These are phyloP conservation scores for Boletus reticulatus DNA, from an alignment of 768 basidiomycete species.

Conservation along the genomic window DNA sequence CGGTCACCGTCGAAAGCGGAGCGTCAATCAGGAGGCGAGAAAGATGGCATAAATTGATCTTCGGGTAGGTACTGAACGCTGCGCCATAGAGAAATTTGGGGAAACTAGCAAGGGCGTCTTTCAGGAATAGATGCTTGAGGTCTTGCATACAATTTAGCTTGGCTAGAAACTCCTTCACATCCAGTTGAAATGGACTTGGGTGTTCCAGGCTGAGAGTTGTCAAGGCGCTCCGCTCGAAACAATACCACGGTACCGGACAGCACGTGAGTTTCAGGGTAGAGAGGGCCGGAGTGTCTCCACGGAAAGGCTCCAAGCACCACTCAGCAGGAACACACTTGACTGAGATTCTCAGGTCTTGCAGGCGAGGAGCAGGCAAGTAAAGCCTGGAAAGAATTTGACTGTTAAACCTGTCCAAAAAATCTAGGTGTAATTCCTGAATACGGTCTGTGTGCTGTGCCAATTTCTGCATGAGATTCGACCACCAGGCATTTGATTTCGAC, in stretches of 20 bases:
- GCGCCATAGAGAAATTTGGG: background rate
- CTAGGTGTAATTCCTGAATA: background rate
- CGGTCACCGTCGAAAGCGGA: slow-evolving; percentile 2
- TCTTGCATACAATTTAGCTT: slow-evolving; percentile 33
- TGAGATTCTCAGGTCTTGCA: background rate
- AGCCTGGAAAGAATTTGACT: background rate
- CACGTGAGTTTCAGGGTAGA: background rate
- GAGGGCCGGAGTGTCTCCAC: background rate
- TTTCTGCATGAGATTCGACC: background rate
- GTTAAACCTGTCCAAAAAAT: no score
- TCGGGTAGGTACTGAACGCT: background rate
- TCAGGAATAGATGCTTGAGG: slow-evolving; percentile 33
- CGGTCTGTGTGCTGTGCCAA: background rate
- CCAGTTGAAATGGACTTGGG: slow-evolving; percentile 20
- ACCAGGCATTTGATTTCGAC: background rate
- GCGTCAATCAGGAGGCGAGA: background rate
- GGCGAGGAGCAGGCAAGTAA: background rate
- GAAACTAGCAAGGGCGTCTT: slow-evolving; percentile 25
- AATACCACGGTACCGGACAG: background rate
- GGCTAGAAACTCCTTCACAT: slow-evolving; percentile 30
- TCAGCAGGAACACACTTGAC: no score
- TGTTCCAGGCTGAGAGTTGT: slow-evolving; percentile 34
- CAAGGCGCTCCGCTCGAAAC: slow-evolving; percentile 18
- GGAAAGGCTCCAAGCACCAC: background rate
- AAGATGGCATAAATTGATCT: background rate